Percentiles rank a stretch among this genome's conserved stretches.
These are phyloP conservation scores for Podila verticillata DNA, from an alignment of 192 early-diverging fungal species.

Conservation along the genomic window DNA sequence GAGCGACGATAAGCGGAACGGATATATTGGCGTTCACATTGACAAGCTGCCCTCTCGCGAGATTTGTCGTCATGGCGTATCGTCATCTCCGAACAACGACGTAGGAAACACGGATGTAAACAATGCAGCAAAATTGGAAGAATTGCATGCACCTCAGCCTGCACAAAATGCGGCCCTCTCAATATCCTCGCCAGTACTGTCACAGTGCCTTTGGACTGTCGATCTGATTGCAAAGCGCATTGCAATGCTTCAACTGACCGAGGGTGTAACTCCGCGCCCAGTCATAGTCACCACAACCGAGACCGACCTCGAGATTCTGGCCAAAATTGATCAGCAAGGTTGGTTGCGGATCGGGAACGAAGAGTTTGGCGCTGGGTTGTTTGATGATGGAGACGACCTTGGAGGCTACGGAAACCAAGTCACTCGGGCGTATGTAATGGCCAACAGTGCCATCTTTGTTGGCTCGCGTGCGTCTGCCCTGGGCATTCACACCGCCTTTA, in stretches of 20 bases:
- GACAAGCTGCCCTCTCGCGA: slow-evolving; percentile 29
- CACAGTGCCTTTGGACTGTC: slow-evolving; percentile 29
- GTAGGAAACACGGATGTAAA: not conserved
- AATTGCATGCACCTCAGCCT: not conserved
- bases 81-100: not conserved
- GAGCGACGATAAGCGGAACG: not conserved
- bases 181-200: not conserved
- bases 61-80: slow-evolving; percentile 9
- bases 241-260: slow-evolving; percentile 23
- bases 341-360: slow-evolving; percentile 23
- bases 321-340: slow-evolving; percentile 33
- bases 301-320: slow-evolving; percentile 17
- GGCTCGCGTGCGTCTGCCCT: slow-evolving; percentile 12
- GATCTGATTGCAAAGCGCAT: slow-evolving; percentile 29
- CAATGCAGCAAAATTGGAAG: not conserved
- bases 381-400: slow-evolving; percentile 19
- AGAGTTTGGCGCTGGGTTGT: slow-evolving; percentile 17
- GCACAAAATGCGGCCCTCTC: not conserved
- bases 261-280: slow-evolving; percentile 5
- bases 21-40: slow-evolving; percentile 45
- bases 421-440: slow-evolving; percentile 15
- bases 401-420: slow-evolving; percentile 27
- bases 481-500: slow-evolving; percentile 18
- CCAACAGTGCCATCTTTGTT: slow-evolving; percentile 44
- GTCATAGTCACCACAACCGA: slow-evolving; percentile 45